Base-by-base conservation (phyloP, 805 yeast species). In the Metschnikowia kofuensis region DNA sequence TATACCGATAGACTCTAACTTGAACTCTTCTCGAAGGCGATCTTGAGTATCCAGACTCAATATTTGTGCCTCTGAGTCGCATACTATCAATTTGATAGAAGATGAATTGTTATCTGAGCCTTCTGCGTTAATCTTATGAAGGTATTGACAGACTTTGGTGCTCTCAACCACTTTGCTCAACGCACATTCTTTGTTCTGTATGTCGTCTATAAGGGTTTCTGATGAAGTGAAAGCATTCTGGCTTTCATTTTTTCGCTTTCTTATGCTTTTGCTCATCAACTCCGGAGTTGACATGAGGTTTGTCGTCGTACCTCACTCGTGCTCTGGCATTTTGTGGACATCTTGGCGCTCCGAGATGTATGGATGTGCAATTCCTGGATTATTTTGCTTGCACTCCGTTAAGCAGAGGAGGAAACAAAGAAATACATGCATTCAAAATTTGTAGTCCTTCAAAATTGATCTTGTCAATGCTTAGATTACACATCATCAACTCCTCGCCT, bases 1-100 rank as follows among this genome's bases (percentile, higher is more conserved):
- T 7, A 68, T 34, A 1, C 56, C 35, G 7, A 67, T 29, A 36
- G 64, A 63, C 6, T 49, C 52, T 7, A 64, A 42, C 6, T 42
- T 44, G 40, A 70, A 71, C 15, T 53, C 52, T 6, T 53, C 45
- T 35, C 55, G 61, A 31, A 69, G 36, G 6, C 15, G 34, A 15
- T 54, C 50, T 16, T 51, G 45, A 4, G 49, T 48, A 10, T 53
- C 63, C 7, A 26, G 21, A 7, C 34, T 34, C 38, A 70, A 59
- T 32, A 58, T 53, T 7, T 48, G 50, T 4, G 66, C 65, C 50
- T 70, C 75, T 0, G 69, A 58, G 15, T 52, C 48, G 7, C 62
- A 54, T 4, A 62, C 50, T 6, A 56, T 46, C 4, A 64, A 27
- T 40, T 55, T 63, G 40, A 62, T 38, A 32, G 56, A 55, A n/a